Base-by-base conservation (phyloP, 768 basidiomycete genomes). In the Russula olivacea region DNA sequence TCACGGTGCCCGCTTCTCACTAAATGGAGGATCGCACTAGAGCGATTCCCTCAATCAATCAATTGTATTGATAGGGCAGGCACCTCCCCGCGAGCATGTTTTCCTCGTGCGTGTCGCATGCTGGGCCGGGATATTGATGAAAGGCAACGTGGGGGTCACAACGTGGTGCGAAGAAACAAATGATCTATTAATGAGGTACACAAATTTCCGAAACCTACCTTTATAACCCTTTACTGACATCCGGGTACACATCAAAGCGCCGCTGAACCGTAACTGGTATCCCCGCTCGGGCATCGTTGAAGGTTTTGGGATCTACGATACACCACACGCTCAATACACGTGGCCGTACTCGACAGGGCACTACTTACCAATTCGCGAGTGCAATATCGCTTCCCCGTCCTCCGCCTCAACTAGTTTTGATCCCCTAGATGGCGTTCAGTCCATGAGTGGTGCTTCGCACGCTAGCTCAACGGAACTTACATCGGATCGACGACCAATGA, bases 251-350 rank as follows among this genome's bases (percentile, higher is more conserved):
- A 75, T 96, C 95, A 70, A 96, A 97, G 56, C 95, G 82, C 59
- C 94, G 77, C 74, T 98, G 96, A 38, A 76, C 81, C 0, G 91
- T 93, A n/a, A 98, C 92, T 7, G 96, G 96, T 54, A 98, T 92
- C 2, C 89, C 89, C 54, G 81, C 78, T 48, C 95, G 81, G 8
- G 91, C 86, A 2, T 85, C 82, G 47, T 80, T 69, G 65, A 93
- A 76, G 51, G 77, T 72, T 65, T 83, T 74, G 9, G 92, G 84
- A 68, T 87, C 86, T 87, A 71, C 23, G 75, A 78, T 67, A 49
- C 58, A 34, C n/a, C 17, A n/a, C 55, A 63, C 4, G 61, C 25
- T 54, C 36, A 58, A 36, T 38, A 55, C 63, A 56, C 32, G 53
- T 40, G 53, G 41, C 23, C 5, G 25, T 21, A 30, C 19, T 15